Evolutionary conservation across 2,329 filamentous ascomycete species (phyloP), one percentile per base, ranked within the genome.

Genomic region (Lasiodiplodia sp.): DNA sequence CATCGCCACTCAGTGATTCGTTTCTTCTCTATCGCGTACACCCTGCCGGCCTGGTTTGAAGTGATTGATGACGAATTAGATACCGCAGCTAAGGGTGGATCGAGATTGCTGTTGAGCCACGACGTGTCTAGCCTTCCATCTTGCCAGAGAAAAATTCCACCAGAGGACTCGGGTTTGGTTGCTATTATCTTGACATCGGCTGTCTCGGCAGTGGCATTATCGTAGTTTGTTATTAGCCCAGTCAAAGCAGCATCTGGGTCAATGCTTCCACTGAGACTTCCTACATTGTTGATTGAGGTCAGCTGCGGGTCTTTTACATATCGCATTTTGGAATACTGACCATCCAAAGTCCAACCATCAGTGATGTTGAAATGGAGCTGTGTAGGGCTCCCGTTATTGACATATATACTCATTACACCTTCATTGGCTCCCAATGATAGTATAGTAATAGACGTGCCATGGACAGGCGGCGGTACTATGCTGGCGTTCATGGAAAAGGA

Each of bases 351-450:
- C 60, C 60, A 65, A 3, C 60, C 60, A 12, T 65, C 60, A 3
- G 62, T 65, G 16, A 51, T 65, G 23, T 65, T 65, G 34, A 65
- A 65, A 37, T 53, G 62, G 10, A 65, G 34, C n/a, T 31, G n/a
- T 18, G 62, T 65, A 23, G 62, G 62, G 11, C 44, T 65, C 47
- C 62, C 62, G 2, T 12, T 65, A 21, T 65, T 65, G 5, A 65
- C 28, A n/a, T 65, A 65, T 18, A 65, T 31, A 23, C 62, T 65
- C 62, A 65, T 65, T 7, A 65, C 12, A 16, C 62, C 62, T 28
- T 65, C 62, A 53, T 28, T 37, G 3, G 62, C 25, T 5, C 62
- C 62, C 62, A 65, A 16, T 4, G 62, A 65, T 6, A 65, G n/a
- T 34, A 49, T 53, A 10, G 62, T 12, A 37, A 65, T 38, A 7